Evolutionary conservation across 345 rosid species (phyloP), one percentile per base, ranked within the genome.

Genomic region (Arabidopsis thaliana): DNA sequence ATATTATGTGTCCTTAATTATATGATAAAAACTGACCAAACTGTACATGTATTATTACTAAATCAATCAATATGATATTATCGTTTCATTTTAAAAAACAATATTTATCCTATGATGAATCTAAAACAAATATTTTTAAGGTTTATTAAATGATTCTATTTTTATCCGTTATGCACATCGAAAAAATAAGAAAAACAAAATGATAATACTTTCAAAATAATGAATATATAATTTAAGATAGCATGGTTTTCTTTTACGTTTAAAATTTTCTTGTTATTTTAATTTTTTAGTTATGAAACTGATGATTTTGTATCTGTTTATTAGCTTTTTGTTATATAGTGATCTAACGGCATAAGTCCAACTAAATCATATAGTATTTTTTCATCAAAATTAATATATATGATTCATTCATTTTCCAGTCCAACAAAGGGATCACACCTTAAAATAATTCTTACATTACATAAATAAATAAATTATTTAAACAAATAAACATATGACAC

Each of bases 391-490:
- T 52, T 11, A 11, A 24, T 13, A 25, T 6, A 52, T 11, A 53
- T 12, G 12, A 53, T 53, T 9, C 36, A 53, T 53, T 42, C 16
- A 42, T 0, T 42, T 42, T 42, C 7, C 46, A 12, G 7, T 42
- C 16, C 13, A 12, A 42, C 46, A 25, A 25, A 25, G 9, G 25
- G 3, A 12, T 53, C 7, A 11, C 8, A 11, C 36, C 58, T 53
- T 28, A 45, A 46, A 72, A 25, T 62, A 41, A 52, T 20, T 37
- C 7, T 71, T 49, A 36, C 23, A 24, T 49, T 23, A 55, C 66
- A 46, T 57, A 12, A 4, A 22, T 13, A 42, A 42, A 42, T 42
- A 42, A 5, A 42, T 13, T 33, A 33, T 33, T 33, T 33, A 7
- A 37, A 37, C 41, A 37, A 37, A 37, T 37, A 37, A 37, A 37